phyloP scores from a whole-genome alignment of 768 basidiomycete species.

The Saitozyma sp. region DNA sequence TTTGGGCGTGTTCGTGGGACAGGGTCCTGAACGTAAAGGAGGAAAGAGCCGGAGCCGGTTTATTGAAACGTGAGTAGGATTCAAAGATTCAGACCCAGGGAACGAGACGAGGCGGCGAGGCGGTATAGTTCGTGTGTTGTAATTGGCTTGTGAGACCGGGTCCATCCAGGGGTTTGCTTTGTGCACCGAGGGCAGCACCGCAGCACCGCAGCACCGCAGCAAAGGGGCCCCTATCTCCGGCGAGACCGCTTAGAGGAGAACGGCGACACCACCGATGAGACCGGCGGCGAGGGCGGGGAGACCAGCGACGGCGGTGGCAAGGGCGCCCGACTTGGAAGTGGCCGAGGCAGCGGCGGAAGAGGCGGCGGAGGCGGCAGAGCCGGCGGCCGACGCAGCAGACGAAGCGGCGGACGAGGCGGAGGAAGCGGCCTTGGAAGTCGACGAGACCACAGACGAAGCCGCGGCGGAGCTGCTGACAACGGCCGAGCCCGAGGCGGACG shows the following conservation, averaged over 20 bases:
- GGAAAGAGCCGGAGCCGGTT: too few species aligned
- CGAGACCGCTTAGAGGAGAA: conserved; percentile 24
- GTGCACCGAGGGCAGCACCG: too few species aligned
- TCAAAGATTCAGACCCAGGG: too few species aligned
- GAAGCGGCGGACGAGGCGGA: conserved; percentile 21
- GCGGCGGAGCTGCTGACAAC: conserved; percentile 14
- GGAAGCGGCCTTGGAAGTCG: conserved; percentile 4
- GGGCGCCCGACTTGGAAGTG: conserved; percentile 18
- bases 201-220: too few species aligned
- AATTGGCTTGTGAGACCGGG: too few species aligned
- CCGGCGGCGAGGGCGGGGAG: conserved; percentile 36
- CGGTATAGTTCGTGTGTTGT: too few species aligned
- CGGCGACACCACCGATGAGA: conserved; percentile 36
- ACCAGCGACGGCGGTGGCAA: conserved; percentile 25
- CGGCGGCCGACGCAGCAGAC: neutral
- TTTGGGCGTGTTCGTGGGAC: too few species aligned
- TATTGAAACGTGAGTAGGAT: too few species aligned
- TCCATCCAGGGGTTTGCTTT: too few species aligned
- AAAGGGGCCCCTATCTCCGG: too few species aligned
- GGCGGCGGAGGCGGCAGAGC: conserved; percentile 21
- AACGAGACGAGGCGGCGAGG: too few species aligned
- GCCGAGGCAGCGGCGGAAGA: conserved; percentile 24
- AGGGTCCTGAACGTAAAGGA: too few species aligned
- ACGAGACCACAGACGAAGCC: conserved; percentile 2
- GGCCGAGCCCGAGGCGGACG: conserved; percentile 12